Percentiles rank a stretch among this genome's conserved stretches.
phyloP scores from a whole-genome alignment of 345 rosid genomes.

The Microthlaspi erraticum region DNA sequence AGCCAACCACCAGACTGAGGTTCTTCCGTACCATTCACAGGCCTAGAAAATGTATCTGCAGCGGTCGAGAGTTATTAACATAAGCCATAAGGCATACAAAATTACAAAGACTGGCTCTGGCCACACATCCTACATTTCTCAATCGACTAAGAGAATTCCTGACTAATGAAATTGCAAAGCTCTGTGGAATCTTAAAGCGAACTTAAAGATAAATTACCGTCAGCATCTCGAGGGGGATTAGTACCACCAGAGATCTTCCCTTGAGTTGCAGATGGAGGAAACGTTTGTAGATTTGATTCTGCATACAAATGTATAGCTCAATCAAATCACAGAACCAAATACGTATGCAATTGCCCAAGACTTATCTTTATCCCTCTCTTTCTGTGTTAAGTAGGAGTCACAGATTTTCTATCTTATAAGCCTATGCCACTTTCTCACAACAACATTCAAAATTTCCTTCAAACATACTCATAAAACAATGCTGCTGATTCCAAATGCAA shows the following conservation, averaged over 20 bases:
- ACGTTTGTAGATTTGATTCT: constrained; percentile 77
- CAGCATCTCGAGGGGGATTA: constrained; percentile 84
- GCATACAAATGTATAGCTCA: constrained; percentile 39
- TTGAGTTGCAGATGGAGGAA: constrained; percentile 69
- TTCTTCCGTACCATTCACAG: constrained; percentile 53
- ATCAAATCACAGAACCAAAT: constrained; percentile 8
- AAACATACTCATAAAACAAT: not conserved
- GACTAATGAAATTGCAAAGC: not conserved
- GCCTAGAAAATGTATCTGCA: constrained; percentile 86
- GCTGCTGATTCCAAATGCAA: not conserved
- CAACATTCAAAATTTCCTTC: not conserved
- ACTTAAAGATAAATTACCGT: constrained; percentile 51
- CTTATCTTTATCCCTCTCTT: too few relatives aligned
- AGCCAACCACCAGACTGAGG: constrained; percentile 80
- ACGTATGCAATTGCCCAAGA: not conserved
- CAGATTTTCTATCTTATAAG: not conserved
- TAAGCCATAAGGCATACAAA: constrained; percentile 11
- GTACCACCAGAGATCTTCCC: constrained; percentile 77
- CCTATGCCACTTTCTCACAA: not conserved
- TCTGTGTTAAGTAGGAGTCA: not conserved
- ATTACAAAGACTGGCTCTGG: not conserved
- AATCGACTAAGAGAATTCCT: not conserved
- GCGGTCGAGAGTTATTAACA: constrained; percentile 12
- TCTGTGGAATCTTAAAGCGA: not conserved
- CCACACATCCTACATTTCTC: not conserved